phyloP scores from a whole-genome alignment of 2,329 filamentous ascomycete species.

The Aspergillus sp. region DNA sequence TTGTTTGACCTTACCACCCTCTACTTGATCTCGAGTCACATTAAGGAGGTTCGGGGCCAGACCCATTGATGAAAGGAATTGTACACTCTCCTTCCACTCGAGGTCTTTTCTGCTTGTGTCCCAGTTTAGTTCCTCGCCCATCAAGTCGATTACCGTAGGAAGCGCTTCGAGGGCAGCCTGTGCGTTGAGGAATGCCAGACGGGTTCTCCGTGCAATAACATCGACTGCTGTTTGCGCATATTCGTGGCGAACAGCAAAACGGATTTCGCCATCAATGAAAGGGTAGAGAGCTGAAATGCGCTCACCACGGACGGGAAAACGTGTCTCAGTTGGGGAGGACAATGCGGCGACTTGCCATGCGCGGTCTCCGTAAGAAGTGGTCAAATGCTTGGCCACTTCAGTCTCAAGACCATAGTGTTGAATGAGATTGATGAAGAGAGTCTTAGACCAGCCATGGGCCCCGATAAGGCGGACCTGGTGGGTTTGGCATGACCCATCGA shows the following conservation, averaged over 20 bases:
- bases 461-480: constrained; percentile 79
- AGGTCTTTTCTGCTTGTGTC: constrained; percentile 67
- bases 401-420: constrained; percentile 92
- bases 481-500: constrained; percentile 77
- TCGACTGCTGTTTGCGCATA: constrained; percentile 90
- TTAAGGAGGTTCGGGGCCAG: constrained; percentile 57
- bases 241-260: constrained; percentile 84
- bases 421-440: constrained; percentile 91
- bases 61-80: constrained; percentile 63
- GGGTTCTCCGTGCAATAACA: constrained; percentile 78
- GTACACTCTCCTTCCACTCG: constrained; percentile 74
- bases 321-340: constrained; percentile 70
- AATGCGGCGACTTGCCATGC: constrained; percentile 87
- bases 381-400: constrained; percentile 85
- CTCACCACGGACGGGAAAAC: constrained; percentile 80
- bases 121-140: constrained; percentile 83
- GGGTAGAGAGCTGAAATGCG: constrained; percentile 80
- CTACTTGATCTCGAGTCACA: constrained; percentile 59
- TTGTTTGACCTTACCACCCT: constrained; percentile 53
- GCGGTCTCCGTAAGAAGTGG: constrained; percentile 84
- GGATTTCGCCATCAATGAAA: constrained; percentile 87
- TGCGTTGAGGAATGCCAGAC: constrained; percentile 86
- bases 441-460: constrained; percentile 84
- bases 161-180: constrained; percentile 86
- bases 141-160: constrained; percentile 82